Evolutionary conservation across 2,329 filamentous ascomycete species (phyloP).

Genomic region (Zalaria sp.): DNA sequence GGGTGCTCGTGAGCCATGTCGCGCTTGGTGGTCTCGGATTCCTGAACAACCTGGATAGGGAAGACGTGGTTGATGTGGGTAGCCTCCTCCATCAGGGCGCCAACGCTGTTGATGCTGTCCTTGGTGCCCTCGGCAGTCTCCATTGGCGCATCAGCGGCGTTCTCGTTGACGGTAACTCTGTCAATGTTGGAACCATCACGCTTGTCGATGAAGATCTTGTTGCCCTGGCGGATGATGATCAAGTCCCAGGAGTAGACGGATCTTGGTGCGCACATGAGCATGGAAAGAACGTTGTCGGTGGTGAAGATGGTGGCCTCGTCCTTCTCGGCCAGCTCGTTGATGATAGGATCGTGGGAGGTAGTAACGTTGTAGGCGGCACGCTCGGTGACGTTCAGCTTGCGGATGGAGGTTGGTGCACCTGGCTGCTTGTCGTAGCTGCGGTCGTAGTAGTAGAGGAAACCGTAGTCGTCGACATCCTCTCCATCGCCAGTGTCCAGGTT

Average conservation of each 20-base stretch:
- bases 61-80: conserved; percentile 99
- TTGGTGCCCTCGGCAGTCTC: conserved; percentile 87
- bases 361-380: conserved; percentile 97
- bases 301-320: conserved; percentile 94
- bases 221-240: conserved; percentile 79
- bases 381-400: conserved; percentile 77
- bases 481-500: conserved; percentile 91
- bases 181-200: conserved; percentile 87
- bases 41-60: conserved; percentile 82
- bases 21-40: conserved; percentile 64
- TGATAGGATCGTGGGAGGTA: conserved; percentile 87
- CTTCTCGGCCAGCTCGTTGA: conserved; percentile 92
- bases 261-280: conserved; percentile 97
- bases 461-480: conserved; percentile 89
- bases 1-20: conserved; percentile 83
- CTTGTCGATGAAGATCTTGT: conserved; percentile 99
- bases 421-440: conserved; percentile 86
- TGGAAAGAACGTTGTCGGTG: conserved; percentile 91
- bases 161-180: conserved; percentile 98
- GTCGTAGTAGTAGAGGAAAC: conserved; percentile 98
- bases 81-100: conserved; percentile 83
- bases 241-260: conserved; percentile 98
- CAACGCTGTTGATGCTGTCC: conserved; percentile 88
- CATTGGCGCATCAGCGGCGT: conserved; percentile 85
- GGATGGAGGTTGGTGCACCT: conserved; percentile 69